Evolutionary conservation across 805 yeast genomes (phyloP), one percentile per base, ranked within the genome.

Genomic region (Kodamaea kaohsiungensis): DNA sequence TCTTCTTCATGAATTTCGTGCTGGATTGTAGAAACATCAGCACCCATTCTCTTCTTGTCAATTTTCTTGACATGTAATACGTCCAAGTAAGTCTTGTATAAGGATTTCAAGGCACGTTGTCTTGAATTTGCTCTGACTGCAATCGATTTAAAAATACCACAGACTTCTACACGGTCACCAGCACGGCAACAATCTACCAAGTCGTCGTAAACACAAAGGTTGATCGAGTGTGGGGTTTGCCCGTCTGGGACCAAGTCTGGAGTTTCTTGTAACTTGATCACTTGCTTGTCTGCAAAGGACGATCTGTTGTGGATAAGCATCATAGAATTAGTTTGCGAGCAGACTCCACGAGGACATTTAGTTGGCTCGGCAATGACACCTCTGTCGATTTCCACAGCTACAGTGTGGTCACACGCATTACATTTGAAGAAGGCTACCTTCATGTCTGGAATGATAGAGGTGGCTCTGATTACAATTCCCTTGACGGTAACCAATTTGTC

Each of bases 231-330:
- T 1, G 99, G 99, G 2, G 99, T 95, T 72, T 95, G 99, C 15
- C 99, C 99, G 72, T 89, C 98, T 3, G 99, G 99, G 13, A 93
- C 96, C 57, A 85, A 79, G 70, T 95, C 99, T 0, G 97, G 97
- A 0, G 97, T 91, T 71, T 95, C 99, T 72, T 95, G 99, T 43
- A 95, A 75, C 64, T 90, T 89, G 61, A 95, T 85, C 27, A 95
- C 93, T 72, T 95, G 99, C 66, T 93, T 95, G 71, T 95, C 98
- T 22, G 96, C 95, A 71, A 93, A 95, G 0, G 90, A 82, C 38
- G 96, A 89, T 61, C 99, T 82, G 69, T 95, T 95, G 72, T 95
- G 99, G 16, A 95, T 81, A 48, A 95, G 74, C 55, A 87, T 84
- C 98, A 95, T 91, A 3, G 98, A 88, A 69, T 89, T 90, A 9